Percentiles rank a stretch among this genome's conserved stretches.
Conservation (phyloP, 75 land plant species). For the Sequoiadendron giganteum region DNA sequence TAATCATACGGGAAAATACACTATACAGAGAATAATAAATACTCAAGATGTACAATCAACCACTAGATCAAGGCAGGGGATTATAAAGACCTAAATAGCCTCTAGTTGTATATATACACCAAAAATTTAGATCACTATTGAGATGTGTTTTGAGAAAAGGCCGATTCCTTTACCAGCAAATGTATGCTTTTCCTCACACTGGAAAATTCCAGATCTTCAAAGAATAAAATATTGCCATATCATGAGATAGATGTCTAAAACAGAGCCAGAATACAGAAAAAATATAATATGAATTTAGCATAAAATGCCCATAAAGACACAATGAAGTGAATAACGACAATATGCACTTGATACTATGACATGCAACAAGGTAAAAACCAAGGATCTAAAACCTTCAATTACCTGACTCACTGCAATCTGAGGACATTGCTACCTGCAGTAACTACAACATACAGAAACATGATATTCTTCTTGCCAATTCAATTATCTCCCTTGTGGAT, state of each 20-base stretch:
- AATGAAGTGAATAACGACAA: background rate
- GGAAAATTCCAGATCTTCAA: too few species aligned
- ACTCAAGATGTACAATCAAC: background rate
- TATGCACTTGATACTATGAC: too few species aligned
- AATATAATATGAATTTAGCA: background rate
- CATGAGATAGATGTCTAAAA: background rate
- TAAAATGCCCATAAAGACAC: background rate
- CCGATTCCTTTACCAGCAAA: background rate
- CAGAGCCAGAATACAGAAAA: background rate
- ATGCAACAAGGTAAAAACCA: too few species aligned
- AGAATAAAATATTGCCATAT: background rate
- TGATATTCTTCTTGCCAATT: background rate
- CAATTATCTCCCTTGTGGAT: constrained; percentile 59
- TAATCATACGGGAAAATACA: background rate
- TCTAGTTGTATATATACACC: background rate
- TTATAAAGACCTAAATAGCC: background rate
- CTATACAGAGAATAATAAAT: background rate
- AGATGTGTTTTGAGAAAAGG: background rate
- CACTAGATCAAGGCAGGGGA: background rate
- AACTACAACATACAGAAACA: background rate
- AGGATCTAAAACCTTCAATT: background rate
- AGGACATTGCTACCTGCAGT: background rate
- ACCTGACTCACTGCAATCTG: background rate
- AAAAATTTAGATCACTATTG: background rate
- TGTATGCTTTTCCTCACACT: background rate